Evolutionary conservation across 768 basidiomycete species (phyloP).

Genomic region (Flagelloscypha sp.): DNA sequence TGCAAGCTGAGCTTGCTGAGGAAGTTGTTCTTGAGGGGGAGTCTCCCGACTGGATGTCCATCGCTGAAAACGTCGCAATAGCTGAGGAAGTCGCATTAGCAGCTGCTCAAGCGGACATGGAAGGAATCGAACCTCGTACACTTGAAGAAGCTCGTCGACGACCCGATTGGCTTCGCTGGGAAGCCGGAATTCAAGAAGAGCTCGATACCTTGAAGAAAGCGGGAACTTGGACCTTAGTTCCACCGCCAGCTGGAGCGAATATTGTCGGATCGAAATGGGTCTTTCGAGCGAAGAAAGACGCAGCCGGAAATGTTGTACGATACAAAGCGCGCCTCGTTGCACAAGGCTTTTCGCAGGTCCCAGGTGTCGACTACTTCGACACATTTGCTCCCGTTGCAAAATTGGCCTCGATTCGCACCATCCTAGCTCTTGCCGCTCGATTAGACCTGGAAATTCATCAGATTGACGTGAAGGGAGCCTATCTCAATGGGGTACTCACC

Average conservation of each 20-base stretch:
- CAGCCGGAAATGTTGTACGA: constrained; percentile 18
- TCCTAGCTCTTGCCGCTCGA: constrained; percentile 20
- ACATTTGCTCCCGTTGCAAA: constrained; percentile 22
- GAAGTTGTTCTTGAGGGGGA: constrained; percentile 10
- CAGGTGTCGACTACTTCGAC: constrained; percentile 29
- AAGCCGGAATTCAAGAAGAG: constrained; percentile 15
- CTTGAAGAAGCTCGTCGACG: constrained; percentile 15
- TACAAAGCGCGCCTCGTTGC: constrained; percentile 35
- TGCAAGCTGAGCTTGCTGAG: constrained; percentile 7
- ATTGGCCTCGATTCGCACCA: constrained; percentile 12
- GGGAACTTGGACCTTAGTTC: constrained; percentile 20
- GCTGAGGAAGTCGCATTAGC: constrained; percentile 2
- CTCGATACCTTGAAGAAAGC: constrained; percentile 11
- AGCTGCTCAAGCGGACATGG: constrained; percentile 4
- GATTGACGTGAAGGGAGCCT: constrained; percentile 25
- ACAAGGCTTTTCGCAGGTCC: constrained; percentile 27
- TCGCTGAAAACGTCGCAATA: constrained; percentile 8
- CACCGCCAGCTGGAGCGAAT: constrained; percentile 17
- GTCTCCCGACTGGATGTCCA: constrained; percentile 9
- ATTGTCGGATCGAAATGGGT: constrained; percentile 28
- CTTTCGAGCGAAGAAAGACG: constrained; percentile 26
- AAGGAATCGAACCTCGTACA: constrained; percentile 4
- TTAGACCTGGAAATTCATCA: constrained; percentile 21
- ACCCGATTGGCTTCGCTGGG: constrained; percentile 19
- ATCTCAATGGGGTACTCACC: constrained; percentile 21